Conservation (phyloP, 345 rosid species). For the Salix caprea region DNA sequence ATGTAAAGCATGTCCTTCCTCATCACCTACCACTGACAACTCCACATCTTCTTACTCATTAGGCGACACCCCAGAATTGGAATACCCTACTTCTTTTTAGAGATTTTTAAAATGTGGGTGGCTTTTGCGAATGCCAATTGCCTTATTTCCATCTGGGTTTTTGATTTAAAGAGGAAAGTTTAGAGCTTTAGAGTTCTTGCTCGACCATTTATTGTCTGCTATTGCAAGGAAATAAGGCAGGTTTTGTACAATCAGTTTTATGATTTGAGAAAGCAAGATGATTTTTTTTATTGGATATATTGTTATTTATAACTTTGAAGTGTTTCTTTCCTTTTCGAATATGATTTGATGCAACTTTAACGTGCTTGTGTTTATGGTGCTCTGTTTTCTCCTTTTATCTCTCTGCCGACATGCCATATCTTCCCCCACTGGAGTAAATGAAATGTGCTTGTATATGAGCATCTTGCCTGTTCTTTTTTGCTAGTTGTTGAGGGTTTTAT, state of each 20-base stretch:
- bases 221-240: neutral
- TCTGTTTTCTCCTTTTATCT: neutral
- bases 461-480: conserved; percentile 1
- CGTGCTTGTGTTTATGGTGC: neutral
- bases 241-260: neutral
- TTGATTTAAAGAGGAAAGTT: neutral
- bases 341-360: neutral
- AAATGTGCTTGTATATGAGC: neutral
- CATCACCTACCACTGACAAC: conserved; percentile 57
- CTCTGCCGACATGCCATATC: conserved; percentile 4
- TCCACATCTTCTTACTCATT: conserved; percentile 30
- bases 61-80: conserved; percentile 25
- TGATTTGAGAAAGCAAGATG: neutral
- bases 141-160: conserved; percentile 10
- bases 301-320: neutral
- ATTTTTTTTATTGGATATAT: neutral
- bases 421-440: neutral
- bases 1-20: conserved; percentile 38
- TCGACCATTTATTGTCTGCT: conserved; percentile 11
- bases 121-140: conserved; percentile 7
- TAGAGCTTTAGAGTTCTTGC: conserved; percentile 4
- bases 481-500: neutral
- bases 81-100: conserved; percentile 17
- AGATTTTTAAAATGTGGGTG: conserved; percentile 26
- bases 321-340: neutral